A percentile compares a stretch with the other conserved stretches of the same genome.
Evolutionary conservation across 2,329 filamentous ascomycete genomes (phyloP).

Genomic region (Daldinia eschscholtzii): DNA sequence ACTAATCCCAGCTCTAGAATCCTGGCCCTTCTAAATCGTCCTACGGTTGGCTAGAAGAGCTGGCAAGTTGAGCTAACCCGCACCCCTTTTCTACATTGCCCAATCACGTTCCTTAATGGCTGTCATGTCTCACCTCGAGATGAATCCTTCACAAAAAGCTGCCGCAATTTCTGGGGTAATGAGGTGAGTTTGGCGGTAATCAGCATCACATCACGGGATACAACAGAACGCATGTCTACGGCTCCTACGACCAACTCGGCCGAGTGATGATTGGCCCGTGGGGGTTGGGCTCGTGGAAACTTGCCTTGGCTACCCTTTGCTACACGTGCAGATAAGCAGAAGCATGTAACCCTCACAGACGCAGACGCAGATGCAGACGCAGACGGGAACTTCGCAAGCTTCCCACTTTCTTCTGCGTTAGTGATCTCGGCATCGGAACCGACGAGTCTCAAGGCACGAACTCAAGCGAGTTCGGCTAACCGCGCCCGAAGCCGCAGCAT

Average conservation of each 20-base stretch:
- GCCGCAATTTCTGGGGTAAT: conserved; percentile 36
- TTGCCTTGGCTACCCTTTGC: not conserved
- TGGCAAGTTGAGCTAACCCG: conserved; percentile 11
- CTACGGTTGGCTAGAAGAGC: conserved; percentile 25
- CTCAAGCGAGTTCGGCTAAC: conserved; percentile 17
- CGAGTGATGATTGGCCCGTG: not conserved
- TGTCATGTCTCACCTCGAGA: conserved; percentile 15
- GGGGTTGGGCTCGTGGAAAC: conserved; percentile 10
- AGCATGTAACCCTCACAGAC: conserved; percentile 9
- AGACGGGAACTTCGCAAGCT: conserved; percentile 31
- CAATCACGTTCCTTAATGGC: conserved; percentile 28
- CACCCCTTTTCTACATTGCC: conserved; percentile 22
- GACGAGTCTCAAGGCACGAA: conserved; percentile 23
- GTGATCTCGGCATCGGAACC: conserved; percentile 36
- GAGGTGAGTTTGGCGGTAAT: conserved; percentile 18
- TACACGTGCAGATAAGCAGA: conserved; percentile 5
- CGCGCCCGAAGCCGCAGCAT: conserved; percentile 30
- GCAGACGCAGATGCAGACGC: not conserved
- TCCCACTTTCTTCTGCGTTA: conserved; percentile 28
- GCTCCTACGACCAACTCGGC: conserved; percentile 5
- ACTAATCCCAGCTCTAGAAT: conserved; percentile 6
- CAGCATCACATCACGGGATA: conserved; percentile 30
- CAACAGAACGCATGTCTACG: conserved; percentile 17
- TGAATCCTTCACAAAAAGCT: conserved; percentile 13
- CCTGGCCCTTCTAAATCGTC: conserved; percentile 11